Evolutionary conservation across 768 basidiomycete species (phyloP).

Genomic region (Suillus americanus): DNA sequence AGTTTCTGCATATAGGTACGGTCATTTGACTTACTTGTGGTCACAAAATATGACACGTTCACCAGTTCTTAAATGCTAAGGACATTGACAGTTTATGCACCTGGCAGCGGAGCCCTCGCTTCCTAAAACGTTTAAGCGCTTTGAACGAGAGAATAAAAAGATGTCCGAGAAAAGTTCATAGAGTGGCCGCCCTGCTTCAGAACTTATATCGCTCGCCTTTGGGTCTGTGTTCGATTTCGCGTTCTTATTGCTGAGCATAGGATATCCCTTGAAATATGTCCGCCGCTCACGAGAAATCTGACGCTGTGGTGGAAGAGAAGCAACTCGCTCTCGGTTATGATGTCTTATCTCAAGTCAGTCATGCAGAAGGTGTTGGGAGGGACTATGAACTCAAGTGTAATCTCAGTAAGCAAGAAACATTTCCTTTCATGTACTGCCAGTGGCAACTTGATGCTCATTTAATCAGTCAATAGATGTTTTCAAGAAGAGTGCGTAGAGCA

Average conservation of each 20-base stretch:
- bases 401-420: slow-evolving; percentile 22
- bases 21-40: neutral
- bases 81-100: neutral
- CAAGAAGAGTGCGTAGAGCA: slow-evolving; percentile 40
- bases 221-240: neutral
- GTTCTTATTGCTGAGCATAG: neutral
- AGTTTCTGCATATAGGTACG: neutral
- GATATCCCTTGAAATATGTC: neutral
- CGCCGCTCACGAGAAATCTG: neutral
- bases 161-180: neutral
- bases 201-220: neutral
- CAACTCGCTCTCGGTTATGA: slow-evolving; percentile 15
- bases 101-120: neutral
- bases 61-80: neutral
- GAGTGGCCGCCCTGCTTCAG: neutral
- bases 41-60: neutral
- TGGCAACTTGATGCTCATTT: neutral
- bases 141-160: neutral
- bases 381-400: slow-evolving; percentile 35
- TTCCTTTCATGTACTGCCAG: neutral
- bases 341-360: slow-evolving; percentile 5
- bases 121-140: neutral
- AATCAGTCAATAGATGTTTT: slow-evolving; percentile 45
- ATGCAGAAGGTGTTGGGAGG: slow-evolving; percentile 26
- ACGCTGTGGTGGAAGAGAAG: slow-evolving; percentile 20